A percentile compares a stretch with the other conserved stretches of the same genome.
phyloP scores from a whole-genome alignment of 2,329 filamentous ascomycete genomes.

The Didymella segeticola region DNA sequence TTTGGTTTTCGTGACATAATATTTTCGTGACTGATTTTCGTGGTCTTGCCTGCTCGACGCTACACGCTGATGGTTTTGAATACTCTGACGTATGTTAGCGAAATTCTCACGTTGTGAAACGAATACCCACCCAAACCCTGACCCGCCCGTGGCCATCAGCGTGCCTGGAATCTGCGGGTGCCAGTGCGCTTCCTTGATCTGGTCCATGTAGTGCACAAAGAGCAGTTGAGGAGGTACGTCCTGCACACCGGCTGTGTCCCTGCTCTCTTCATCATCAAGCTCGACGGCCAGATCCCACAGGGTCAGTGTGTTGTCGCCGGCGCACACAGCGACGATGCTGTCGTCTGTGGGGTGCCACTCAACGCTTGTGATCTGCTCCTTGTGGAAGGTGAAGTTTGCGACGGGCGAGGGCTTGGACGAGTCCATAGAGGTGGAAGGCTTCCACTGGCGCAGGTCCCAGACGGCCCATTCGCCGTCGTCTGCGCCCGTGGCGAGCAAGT shows the following conservation, averaged over 20 bases:
- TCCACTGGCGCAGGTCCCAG: constrained; percentile 97
- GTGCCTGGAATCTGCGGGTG: constrained; percentile 93
- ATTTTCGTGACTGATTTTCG: too few relatives aligned
- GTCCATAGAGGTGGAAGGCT: constrained; percentile 63
- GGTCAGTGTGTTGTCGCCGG: constrained; percentile 91
- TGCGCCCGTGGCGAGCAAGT: constrained; percentile 89
- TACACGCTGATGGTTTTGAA: constrained; percentile 53
- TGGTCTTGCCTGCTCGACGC: too few relatives aligned
- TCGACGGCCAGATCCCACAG: constrained; percentile 97
- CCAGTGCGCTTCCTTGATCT: constrained; percentile 97
- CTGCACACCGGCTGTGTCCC: constrained; percentile 82
- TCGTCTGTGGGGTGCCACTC: constrained; percentile 99
- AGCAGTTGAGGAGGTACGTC: constrained; percentile 93
- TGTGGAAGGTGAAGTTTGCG: constrained; percentile 94
- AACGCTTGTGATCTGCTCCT: constrained; percentile 92
- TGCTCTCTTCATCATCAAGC: constrained; percentile 95
- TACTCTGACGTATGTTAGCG: constrained; percentile 33
- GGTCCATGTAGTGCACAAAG: constrained; percentile 95
- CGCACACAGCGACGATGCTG: constrained; percentile 90
- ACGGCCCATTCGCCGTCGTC: constrained; percentile 95
- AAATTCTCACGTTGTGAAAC: not conserved
- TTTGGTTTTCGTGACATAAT: too few relatives aligned
- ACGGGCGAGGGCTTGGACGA: constrained; percentile 73
- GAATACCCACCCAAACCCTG: constrained; percentile 71
- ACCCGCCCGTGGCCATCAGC: constrained; percentile 87